A percentile compares a stretch with the other conserved stretches of the same genome.
Conservation (phyloP, 176 grass and related monocot species). For the Musa beccarii region DNA sequence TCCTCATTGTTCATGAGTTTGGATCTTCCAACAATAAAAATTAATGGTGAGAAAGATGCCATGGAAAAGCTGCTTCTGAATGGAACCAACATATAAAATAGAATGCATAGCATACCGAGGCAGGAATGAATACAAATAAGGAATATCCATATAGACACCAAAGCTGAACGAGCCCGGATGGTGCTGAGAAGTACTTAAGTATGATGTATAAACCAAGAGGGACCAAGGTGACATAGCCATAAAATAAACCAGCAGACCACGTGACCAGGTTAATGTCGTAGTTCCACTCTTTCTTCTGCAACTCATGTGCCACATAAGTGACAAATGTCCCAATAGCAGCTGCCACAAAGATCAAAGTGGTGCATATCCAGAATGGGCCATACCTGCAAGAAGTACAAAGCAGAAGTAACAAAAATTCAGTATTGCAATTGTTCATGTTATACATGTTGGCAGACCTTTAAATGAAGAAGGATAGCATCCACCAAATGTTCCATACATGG, state of each 20-base stretch:
- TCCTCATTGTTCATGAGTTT: too few species aligned
- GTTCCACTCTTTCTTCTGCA: constrained; percentile 91
- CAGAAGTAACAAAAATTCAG: background rate
- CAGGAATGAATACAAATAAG: constrained; percentile 92
- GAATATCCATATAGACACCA: constrained; percentile 99
- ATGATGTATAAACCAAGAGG: constrained; percentile 80
- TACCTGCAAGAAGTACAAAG: constrained; percentile 43
- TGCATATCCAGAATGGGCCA: constrained; percentile 98
- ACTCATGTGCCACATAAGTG: constrained; percentile 84
- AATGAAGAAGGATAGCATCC: background rate
- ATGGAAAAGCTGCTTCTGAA: too few species aligned
- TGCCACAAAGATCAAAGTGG: constrained; percentile 88
- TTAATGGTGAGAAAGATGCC: too few species aligned
- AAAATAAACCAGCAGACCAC: constrained; percentile 97
- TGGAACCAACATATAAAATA: too few species aligned
- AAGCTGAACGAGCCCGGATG: constrained; percentile 78
- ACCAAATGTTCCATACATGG: background rate
- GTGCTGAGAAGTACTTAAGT: constrained; percentile 98
- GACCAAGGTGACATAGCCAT: constrained; percentile 88
- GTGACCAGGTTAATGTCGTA: constrained; percentile 97
- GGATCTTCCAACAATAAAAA: too few species aligned
- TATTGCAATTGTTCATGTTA: constrained; percentile 16
- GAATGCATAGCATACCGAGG: constrained; percentile 42
- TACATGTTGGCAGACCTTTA: background rate
- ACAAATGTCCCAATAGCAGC: constrained; percentile 96